Conservation (phyloP, 2,329 filamentous ascomycete genomes). For the Sclerotinia subarctica region DNA sequence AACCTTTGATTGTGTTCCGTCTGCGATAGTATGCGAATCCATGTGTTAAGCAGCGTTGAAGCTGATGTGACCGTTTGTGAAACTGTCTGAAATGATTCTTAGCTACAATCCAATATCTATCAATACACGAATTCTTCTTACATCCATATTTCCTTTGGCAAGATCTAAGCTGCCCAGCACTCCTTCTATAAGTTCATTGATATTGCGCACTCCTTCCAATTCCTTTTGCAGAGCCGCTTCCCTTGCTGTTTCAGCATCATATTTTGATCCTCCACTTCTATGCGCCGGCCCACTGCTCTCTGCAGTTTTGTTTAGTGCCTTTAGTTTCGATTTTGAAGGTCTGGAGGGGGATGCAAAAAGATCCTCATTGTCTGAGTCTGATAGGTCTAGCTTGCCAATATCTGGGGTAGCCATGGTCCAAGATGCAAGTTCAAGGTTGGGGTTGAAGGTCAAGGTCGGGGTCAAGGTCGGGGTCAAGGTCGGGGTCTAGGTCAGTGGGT, state of each 20-base stretch:
- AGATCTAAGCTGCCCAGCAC: conserved; percentile 69
- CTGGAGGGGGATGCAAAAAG: conserved; percentile 55
- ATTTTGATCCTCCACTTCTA: conserved; percentile 48
- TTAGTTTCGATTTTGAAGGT: conserved; percentile 36
- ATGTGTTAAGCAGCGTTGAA: conserved; percentile 86
- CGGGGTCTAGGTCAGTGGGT: background rate
- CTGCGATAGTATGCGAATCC: conserved; percentile 93
- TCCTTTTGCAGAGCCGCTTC: conserved; percentile 75
- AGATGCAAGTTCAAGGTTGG: background rate
- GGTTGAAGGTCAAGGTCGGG: background rate
- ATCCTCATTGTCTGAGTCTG: conserved; percentile 54
- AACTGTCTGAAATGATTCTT: conserved; percentile 60
- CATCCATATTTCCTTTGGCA: conserved; percentile 74
- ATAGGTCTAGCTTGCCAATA: conserved; percentile 50
- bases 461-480: background rate
- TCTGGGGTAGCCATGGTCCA: conserved; percentile 43
- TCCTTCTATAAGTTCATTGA: conserved; percentile 84
- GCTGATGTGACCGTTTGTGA: conserved; percentile 82
- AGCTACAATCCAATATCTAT: conserved; percentile 1
- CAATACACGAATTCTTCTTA: conserved; percentile 40
- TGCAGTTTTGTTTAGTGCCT: conserved; percentile 24
- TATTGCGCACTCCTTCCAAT: conserved; percentile 75
- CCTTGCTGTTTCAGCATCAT: conserved; percentile 64
- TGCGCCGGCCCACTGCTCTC: conserved; percentile 32
- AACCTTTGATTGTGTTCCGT: conserved; percentile 96